Base-by-base conservation (phyloP, 2,329 filamentous ascomycete genomes). In the Venturia oleaginea region DNA sequence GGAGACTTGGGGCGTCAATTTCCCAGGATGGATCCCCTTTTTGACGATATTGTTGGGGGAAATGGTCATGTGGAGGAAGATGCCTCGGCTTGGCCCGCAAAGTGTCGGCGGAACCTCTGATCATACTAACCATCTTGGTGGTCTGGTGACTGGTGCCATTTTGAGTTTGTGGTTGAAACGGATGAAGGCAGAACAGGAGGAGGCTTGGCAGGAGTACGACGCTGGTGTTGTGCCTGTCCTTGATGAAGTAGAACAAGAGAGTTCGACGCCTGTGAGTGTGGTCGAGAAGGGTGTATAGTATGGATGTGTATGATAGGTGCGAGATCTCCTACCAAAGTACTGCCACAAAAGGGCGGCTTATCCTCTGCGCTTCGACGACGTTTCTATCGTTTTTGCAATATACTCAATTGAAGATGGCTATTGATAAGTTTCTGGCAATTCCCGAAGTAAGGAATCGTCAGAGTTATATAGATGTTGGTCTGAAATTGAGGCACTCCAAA, bases 91-190 rank as follows among this genome's bases (percentile, higher is more conserved):
- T 27, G 34, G 17, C 30, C 42, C 59, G n/a, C 10, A 62, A 17
- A 42, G 40, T 13, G 15, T 38, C 2, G 32, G 34, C n/a, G 62
- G 62, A 2, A 46, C 42, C 5, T 24, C 13, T 30, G 62, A 63
- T 51, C 32, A 57, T 42, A 17, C 34, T 17, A 57, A 46, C 6
- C 62, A 63, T 27, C 27, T 63, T 19, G 62, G 62, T 30, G 62
- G 62, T 17, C 13, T 63, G 34, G 4, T 57, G 30, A 19, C 19
- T 55, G 62, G 62, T 54, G 62, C 62, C 2, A 17, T 22, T 43
- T 19, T 60, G 34, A 37, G 59, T 15, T 3, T 27, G 32, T 40
- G 59, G 34, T 43, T 60, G 37, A 60, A n/a, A 30, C 43, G 59
- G 59, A 43, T 34, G 37, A 40, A 37, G 59, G 59, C 30, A 0